A percentile compares a stretch with the other conserved stretches of the same genome.
phyloP scores from a whole-genome alignment of 306 rosid species.

The Hylodesmum podocarpum region DNA sequence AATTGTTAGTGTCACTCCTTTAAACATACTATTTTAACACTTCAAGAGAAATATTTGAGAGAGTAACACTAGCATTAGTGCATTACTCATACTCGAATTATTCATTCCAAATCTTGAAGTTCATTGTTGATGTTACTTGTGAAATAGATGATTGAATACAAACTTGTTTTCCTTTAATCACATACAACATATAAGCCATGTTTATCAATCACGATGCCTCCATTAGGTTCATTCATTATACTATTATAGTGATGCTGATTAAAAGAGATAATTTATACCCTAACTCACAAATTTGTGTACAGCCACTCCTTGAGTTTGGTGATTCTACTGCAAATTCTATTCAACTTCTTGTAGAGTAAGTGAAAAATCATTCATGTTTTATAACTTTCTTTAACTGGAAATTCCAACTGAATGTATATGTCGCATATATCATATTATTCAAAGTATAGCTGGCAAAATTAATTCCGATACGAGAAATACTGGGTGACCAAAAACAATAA shows the following conservation, averaged over 20 bases:
- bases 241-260: background rate
- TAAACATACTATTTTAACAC: too few species aligned
- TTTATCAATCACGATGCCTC: background rate
- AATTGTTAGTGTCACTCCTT: too few species aligned
- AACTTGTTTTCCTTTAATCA: background rate
- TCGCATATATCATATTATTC: background rate
- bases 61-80: too few species aligned
- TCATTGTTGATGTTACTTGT: background rate
- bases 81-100: background rate
- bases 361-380: background rate
- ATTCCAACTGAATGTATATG: background rate
- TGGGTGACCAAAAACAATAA: too few species aligned
- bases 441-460: background rate
- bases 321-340: background rate
- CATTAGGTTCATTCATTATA: background rate
- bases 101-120: constrained; percentile 3
- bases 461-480: too few species aligned
- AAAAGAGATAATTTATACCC: background rate
- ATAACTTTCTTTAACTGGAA: background rate
- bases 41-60: too few species aligned
- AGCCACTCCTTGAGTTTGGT: background rate
- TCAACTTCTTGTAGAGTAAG: constrained; percentile 3
- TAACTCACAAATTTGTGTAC: background rate
- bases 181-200: background rate
- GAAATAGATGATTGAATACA: background rate